Percentiles rank a stretch among this genome's conserved stretches.
Conservation (phyloP, 192 early-diverging fungal species). For the Podila epigama region DNA sequence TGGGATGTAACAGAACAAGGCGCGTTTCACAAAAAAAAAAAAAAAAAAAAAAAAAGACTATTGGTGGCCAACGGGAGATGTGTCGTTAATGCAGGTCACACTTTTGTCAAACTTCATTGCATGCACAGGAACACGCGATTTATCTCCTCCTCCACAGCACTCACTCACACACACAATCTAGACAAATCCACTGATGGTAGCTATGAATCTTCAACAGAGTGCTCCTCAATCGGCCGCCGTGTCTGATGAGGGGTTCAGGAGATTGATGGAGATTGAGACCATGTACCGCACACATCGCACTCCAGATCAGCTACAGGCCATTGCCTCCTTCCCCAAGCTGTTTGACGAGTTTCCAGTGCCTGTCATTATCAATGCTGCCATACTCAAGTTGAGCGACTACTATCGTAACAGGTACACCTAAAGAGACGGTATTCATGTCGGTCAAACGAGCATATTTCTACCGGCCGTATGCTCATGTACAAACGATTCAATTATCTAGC, state of each 20-base stretch:
- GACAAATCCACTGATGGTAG: no score
- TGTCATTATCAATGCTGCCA: constrained; percentile 55
- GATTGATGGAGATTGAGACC: constrained; percentile 35
- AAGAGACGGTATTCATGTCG: not conserved
- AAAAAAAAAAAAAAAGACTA: no score
- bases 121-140: no score
- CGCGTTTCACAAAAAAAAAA: no score
- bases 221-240: not conserved
- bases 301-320: constrained; percentile 48
- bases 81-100: no score
- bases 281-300: constrained; percentile 35
- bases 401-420: constrained; percentile 46
- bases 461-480: not conserved
- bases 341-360: constrained; percentile 56
- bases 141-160: no score
- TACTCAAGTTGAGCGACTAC: constrained; percentile 60
- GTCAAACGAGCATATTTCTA: not conserved
- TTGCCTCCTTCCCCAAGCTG: constrained; percentile 51
- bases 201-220: no score
- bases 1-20: no score
- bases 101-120: no score
- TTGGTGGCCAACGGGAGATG: no score
- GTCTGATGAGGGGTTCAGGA: constrained; percentile 32
- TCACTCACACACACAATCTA: no score
- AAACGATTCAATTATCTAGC: constrained; percentile 14